Base-by-base conservation (phyloP, 1,284 basidiomycete genomes). In the Vanrija humicola region DNA sequence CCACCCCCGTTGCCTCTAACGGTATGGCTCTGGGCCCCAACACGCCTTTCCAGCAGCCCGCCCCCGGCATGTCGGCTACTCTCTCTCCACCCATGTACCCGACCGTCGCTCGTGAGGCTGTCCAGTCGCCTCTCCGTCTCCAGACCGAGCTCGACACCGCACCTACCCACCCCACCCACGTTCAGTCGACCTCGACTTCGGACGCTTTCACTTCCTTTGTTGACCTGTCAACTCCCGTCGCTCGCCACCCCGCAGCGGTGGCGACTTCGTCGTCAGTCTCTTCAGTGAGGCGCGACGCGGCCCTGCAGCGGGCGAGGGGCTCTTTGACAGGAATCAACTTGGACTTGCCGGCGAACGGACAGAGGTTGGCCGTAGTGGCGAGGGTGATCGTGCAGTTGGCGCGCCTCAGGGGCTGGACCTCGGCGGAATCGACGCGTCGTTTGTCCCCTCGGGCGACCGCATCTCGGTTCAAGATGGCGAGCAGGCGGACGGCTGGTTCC, bases 291-390 rank as follows among this genome's bases (percentile, higher is more conserved):
- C 60, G 59, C 49, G 62, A 58, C 48, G 48, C 50, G 71, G 70
- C 73, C 73, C 73, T 69, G 73, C 73, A 74, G 73, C 73, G 73
- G 73, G 73, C 67, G 73, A 73, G 64, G 70, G 66, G 62, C 56
- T 66, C 54, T 54, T 62, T 62, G 61, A 56, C 57, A 53, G 59
- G 44, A 54, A 58, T 55, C 55, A 59, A 51, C 55, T 62, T 64
- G 59, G 64, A 64, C 61, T 58, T 66, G 51, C 56, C 56, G 58
- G 56, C 50, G 51, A 60, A 49, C 61, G 54, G 62, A 63, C 39
- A 64, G 48, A 53, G 67, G 52, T 46, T 71, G 63, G 58, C 49
- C 44, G 54, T 56, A 45, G 69, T 72, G 56, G 71, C 70, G 46
- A 62, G 67, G 58, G 60, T 73, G 53, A 54, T 74, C 48, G 66